Conservation (phyloP, 495 filamentous ascomycete genomes). For the Penicillium nucicola region DNA sequence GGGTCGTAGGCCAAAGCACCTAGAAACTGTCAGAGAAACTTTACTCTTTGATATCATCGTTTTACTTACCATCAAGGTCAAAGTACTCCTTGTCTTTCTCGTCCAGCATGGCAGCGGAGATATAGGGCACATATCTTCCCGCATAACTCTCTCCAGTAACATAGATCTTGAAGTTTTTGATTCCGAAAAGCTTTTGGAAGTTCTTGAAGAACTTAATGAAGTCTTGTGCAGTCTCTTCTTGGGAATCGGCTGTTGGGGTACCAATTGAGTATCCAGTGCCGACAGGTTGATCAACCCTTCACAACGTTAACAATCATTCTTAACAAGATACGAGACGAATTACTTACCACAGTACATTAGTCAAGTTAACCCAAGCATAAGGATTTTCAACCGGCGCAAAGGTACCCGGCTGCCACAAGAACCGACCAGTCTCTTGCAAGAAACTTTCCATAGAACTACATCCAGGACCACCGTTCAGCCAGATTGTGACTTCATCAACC, state of each 20-base stretch:
- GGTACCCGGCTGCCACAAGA: constrained; percentile 60
- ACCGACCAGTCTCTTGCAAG: constrained; percentile 64
- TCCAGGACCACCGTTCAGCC: constrained; percentile 67
- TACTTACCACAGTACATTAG: constrained; percentile 58
- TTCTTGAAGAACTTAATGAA: constrained; percentile 66
- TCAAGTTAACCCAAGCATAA: constrained; percentile 66
- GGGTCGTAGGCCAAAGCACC: constrained; percentile 43
- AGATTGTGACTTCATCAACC: constrained; percentile 69
- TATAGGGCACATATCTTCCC: constrained; percentile 54
- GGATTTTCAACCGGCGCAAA: constrained; percentile 56
- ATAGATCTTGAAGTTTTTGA: constrained; percentile 60
- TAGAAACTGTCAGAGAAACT: constrained; percentile 4
- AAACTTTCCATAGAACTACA: constrained; percentile 67
- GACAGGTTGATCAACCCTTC: constrained; percentile 54
- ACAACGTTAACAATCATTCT: not conserved
- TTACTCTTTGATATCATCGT: not conserved
- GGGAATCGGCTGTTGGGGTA: constrained; percentile 47
- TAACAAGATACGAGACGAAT: not conserved
- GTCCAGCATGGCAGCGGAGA: constrained; percentile 50
- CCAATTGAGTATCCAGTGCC: constrained; percentile 57
- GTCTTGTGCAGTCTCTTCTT: constrained; percentile 55
- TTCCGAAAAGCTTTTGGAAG: constrained; percentile 56
- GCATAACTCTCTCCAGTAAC: constrained; percentile 62
- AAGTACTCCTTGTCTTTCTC: constrained; percentile 47
- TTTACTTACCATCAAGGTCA: constrained; percentile 39